These are phyloP conservation scores for Talaromyces piceae DNA, from an alignment of 2,329 filamentous ascomycete species.

Conservation along the genomic window DNA sequence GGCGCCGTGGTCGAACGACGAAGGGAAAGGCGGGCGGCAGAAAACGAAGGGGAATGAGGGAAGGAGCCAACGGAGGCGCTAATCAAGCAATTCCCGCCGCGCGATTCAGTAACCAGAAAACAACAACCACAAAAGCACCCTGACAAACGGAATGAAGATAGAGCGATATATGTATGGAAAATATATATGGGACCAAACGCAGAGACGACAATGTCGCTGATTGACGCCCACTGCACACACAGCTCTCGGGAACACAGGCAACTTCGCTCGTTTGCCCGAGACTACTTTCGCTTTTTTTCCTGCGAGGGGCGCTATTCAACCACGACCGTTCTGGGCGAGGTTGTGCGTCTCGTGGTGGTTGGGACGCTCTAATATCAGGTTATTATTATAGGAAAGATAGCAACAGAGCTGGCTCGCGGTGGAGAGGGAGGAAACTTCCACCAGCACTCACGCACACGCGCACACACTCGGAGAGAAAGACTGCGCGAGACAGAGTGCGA, in stretches of 20 bases:
- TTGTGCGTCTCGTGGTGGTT: not conserved
- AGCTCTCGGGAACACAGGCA: too few relatives aligned
- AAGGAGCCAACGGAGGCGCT: not conserved
- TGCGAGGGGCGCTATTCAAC: not conserved
- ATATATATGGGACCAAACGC: too few relatives aligned
- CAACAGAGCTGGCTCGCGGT: not conserved
- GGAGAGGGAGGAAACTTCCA: conserved; percentile 1
- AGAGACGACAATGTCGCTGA: too few relatives aligned
- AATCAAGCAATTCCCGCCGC: not conserved
- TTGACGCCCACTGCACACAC: too few relatives aligned
- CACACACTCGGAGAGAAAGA: conserved; percentile 1
- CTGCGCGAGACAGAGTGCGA: conserved; percentile 2
- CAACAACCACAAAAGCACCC: too few relatives aligned
- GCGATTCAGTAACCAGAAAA: not conserved
- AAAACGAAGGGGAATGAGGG: not conserved
- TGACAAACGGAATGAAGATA: too few relatives aligned
- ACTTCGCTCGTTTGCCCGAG: too few relatives aligned
- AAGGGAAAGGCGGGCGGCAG: not conserved
- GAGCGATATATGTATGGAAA: too few relatives aligned
- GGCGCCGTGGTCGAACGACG: not conserved
- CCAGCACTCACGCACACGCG: not conserved
- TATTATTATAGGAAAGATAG: not conserved
- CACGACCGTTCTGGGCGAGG: too few relatives aligned
- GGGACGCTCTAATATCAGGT: not conserved
- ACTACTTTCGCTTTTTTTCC: not conserved